These are phyloP conservation scores for Intubia oerlemansii DNA, from an alignment of 2,329 filamentous ascomycete species.

Conservation along the genomic window DNA sequence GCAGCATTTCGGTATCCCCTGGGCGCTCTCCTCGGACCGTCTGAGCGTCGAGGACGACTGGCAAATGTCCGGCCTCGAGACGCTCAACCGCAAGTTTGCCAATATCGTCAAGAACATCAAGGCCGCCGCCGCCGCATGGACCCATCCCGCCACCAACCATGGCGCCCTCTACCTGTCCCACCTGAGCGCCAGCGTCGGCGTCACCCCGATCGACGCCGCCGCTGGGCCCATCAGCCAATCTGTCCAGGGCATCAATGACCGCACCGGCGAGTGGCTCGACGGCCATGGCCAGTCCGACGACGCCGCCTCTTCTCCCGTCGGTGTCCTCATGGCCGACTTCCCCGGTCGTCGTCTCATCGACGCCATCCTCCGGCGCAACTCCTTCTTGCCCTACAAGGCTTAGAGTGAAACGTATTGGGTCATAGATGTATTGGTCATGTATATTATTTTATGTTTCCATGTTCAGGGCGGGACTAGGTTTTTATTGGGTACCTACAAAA, in stretches of 20 bases:
- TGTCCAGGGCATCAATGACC: slow-evolving; percentile 26
- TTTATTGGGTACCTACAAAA: too few relatives aligned
- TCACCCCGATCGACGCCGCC: slow-evolving; percentile 26
- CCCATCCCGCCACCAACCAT: too few relatives aligned
- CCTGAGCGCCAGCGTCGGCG: slow-evolving; percentile 24
- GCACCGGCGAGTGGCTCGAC: slow-evolving; percentile 21
- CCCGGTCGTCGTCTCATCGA: slow-evolving; percentile 21
- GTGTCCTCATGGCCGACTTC: slow-evolving; percentile 27
- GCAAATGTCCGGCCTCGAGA: slow-evolving; percentile 20
- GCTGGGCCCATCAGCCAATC: slow-evolving; percentile 20
- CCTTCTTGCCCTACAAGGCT: too few relatives aligned
- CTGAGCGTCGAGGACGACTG: slow-evolving; percentile 26
- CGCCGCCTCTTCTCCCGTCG: slow-evolving; percentile 12
- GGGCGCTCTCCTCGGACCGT: slow-evolving; percentile 18
- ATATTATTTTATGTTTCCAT: too few relatives aligned
- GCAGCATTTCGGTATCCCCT: slow-evolving; percentile 16
- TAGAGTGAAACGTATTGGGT: too few relatives aligned
- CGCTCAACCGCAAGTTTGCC: slow-evolving; percentile 24
- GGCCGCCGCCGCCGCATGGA: slow-evolving; percentile 13
- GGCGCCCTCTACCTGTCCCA: slow-evolving; percentile 21
- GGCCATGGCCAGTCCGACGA: not conserved
- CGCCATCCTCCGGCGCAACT: slow-evolving; percentile 20
- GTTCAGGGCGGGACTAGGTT: too few relatives aligned
- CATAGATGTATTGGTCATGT: too few relatives aligned
- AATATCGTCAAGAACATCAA: slow-evolving; percentile 20